A percentile compares a stretch with the other conserved stretches of the same genome.
Conservation (phyloP, 257 asterid genomes). For the Solanum phureja region DNA sequence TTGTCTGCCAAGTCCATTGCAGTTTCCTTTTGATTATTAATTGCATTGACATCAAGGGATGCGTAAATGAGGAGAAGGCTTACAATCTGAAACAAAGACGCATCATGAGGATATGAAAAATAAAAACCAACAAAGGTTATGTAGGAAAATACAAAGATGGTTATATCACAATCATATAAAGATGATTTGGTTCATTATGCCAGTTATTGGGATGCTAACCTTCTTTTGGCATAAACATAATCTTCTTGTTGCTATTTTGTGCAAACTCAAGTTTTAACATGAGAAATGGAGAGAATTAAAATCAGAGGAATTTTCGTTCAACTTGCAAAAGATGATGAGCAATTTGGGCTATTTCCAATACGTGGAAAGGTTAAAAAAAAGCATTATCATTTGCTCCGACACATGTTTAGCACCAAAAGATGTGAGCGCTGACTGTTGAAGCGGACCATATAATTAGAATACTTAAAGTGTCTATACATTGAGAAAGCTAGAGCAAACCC, state of each 20-base stretch:
- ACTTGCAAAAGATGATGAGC: neutral
- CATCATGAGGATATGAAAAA: neutral
- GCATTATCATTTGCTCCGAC: neutral
- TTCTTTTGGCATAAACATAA: neutral
- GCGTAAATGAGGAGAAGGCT: constrained; percentile 46
- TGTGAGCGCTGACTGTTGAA: neutral
- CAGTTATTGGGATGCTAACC: neutral
- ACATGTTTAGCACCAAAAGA: neutral
- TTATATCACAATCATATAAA: neutral
- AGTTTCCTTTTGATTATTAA: constrained; percentile 71
- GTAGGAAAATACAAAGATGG: neutral
- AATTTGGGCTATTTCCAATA: neutral
- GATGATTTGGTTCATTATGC: neutral
- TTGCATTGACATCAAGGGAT: constrained; percentile 57
- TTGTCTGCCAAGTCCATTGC: constrained; percentile 96
- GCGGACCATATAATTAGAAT: neutral
- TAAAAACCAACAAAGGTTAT: neutral
- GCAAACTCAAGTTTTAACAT: neutral
- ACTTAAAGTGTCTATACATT: neutral
- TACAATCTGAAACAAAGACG: constrained; percentile 48
- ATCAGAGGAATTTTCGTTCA: neutral
- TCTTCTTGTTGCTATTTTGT: neutral
- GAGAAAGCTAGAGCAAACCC: neutral
- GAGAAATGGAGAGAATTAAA: neutral
- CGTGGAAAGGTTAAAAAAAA: neutral